Percentiles rank a stretch among this genome's conserved stretches.
Evolutionary conservation across 768 basidiomycete species (phyloP).

Genomic region (Gloeopeniophorella convolvens): DNA sequence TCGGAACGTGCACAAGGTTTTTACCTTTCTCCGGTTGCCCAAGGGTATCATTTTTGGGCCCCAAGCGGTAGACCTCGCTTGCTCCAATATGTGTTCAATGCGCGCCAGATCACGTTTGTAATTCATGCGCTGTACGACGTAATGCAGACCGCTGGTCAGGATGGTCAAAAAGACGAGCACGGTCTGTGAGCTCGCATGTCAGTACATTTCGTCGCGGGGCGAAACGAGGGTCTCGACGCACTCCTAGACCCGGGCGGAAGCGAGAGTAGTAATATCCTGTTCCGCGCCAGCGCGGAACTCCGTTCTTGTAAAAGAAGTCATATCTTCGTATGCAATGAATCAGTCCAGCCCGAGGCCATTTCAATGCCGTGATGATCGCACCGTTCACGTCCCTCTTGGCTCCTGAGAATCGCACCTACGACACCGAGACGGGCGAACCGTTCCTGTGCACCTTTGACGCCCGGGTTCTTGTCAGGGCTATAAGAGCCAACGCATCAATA

Average conservation of each 20-base stretch:
- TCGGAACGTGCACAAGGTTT: constrained; percentile 13
- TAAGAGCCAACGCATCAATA: background rate
- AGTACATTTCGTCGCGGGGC: background rate
- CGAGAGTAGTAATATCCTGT: constrained; percentile 96
- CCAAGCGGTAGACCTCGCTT: constrained; percentile 76
- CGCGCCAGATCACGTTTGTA: constrained; percentile 65
- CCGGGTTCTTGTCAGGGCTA: constrained; percentile 95
- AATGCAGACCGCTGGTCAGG: constrained; percentile 77
- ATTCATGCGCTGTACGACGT: constrained; percentile 71
- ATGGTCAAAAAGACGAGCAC: constrained; percentile 73
- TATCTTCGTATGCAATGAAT: constrained; percentile 41
- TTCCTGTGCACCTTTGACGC: constrained; percentile 74
- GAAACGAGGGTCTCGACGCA: constrained; percentile 25
- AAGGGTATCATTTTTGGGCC: constrained; percentile 65
- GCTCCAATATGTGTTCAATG: constrained; percentile 51
- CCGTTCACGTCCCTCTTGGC: constrained; percentile 69
- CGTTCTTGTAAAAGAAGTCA: constrained; percentile 95
- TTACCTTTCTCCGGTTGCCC: constrained; percentile 63
- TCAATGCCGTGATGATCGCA: constrained; percentile 30
- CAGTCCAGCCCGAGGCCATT: constrained; percentile 7
- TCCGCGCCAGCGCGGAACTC: constrained; percentile 94
- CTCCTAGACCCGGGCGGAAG: constrained; percentile 88
- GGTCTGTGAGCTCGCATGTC: constrained; percentile 36
- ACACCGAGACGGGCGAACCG: constrained; percentile 90
- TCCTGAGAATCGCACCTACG: constrained; percentile 74